phyloP scores from a whole-genome alignment of 257 asterid species.

The Misopates orontium region DNA sequence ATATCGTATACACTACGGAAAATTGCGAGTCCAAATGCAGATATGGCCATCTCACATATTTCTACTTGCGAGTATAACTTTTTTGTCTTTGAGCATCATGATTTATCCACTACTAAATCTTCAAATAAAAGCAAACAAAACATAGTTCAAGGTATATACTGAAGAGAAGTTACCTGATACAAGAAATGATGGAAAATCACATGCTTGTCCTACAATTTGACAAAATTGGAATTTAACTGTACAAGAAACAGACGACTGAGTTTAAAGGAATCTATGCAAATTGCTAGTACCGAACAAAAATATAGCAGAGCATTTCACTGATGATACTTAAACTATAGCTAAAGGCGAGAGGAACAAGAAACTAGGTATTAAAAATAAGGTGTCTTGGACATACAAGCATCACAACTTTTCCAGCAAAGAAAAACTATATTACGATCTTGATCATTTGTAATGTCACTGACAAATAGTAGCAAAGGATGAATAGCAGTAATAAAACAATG shows the following conservation, averaged over 20 bases:
- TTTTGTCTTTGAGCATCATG: neutral
- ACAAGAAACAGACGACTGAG: neutral
- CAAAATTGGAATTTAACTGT: neutral
- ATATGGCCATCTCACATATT: too few relatives aligned
- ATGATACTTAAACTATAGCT: slow-evolving; percentile 10
- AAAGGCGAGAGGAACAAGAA: neutral
- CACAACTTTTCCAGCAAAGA: neutral
- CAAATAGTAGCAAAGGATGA: too few relatives aligned
- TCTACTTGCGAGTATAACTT: neutral
- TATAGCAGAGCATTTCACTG: neutral
- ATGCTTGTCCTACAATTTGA: neutral
- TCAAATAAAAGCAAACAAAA: slow-evolving; percentile 6
- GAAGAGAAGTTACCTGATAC: neutral
- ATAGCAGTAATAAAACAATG: too few relatives aligned
- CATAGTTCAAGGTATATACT: neutral
- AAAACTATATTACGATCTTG: neutral
- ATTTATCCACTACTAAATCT: neutral
- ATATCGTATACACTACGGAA: too few relatives aligned
- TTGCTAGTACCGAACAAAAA: slow-evolving; percentile 6
- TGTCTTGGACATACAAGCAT: neutral
- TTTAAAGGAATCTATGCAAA: neutral
- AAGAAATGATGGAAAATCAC: neutral
- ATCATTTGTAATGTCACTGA: neutral
- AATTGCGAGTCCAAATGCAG: too few relatives aligned
- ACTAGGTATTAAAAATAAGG: neutral